These are phyloP conservation scores for Penicillium waksmanii DNA, from an alignment of 495 filamentous ascomycete species.

Conservation along the genomic window DNA sequence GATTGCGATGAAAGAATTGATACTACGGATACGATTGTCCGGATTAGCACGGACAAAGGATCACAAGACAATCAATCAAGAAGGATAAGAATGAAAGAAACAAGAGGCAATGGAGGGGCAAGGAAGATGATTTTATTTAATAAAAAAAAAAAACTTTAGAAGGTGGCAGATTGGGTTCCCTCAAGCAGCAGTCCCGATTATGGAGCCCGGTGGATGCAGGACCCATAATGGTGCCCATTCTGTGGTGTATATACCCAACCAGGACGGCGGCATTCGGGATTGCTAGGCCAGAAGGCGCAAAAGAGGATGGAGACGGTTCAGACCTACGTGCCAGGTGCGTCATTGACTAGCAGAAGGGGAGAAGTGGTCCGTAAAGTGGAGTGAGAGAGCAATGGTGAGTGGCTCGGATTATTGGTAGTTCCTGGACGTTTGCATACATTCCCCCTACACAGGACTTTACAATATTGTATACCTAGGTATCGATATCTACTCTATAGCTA, in stretches of 20 bases:
- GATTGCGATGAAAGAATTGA: conserved; percentile 2
- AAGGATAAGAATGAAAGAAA: neutral
- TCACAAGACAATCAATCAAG: conserved; percentile 12
- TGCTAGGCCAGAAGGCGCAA: neutral
- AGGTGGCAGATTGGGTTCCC: conserved; percentile 22
- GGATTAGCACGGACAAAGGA: conserved; percentile 1
- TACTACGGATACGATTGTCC: conserved; percentile 4
- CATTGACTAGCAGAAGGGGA: conserved; percentile 6
- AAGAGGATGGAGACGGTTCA: conserved; percentile 3
- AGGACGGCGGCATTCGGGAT: conserved; percentile 6
- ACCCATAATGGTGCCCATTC: conserved; percentile 9
- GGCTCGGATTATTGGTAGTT: neutral
- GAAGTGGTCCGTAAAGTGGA: neutral
- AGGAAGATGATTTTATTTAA: conserved; percentile 11
- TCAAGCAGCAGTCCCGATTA: conserved; percentile 19
- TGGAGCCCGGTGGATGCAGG: conserved; percentile 14
- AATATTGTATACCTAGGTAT: too few species aligned
- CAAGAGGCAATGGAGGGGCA: conserved; percentile 8
- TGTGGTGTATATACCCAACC: conserved; percentile 12
- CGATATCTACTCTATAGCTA: too few species aligned
- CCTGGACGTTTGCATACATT: neutral
- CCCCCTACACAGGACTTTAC: too few species aligned
- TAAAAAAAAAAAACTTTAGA: neutral
- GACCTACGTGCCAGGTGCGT: conserved; percentile 5
- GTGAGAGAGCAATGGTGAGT: neutral